Conservation (phyloP, 179 eudicot species). For the Pouteria campechiana region DNA sequence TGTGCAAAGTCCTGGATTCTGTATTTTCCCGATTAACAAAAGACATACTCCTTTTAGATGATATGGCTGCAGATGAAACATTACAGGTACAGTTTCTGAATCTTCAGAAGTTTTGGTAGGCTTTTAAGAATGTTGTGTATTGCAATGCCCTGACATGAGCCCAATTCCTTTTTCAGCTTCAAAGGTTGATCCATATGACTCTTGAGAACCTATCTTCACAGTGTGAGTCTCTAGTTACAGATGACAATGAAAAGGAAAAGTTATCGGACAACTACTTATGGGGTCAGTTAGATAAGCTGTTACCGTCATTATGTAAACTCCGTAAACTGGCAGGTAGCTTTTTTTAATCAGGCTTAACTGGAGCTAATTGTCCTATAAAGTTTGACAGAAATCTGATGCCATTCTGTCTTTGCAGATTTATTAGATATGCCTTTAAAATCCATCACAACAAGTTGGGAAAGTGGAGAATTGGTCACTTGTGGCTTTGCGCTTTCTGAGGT, state of each 20-base stretch:
- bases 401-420: conserved; percentile 35
- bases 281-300: conserved; percentile 33
- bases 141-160: conserved; percentile 1
- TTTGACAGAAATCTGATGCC: too few species aligned
- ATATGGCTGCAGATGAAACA: conserved; percentile 98
- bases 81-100: conserved; percentile 38
- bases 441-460: conserved; percentile 82
- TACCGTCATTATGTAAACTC: conserved; percentile 62
- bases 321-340: conserved; percentile 61
- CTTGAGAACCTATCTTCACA: conserved; percentile 69
- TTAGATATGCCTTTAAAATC: conserved; percentile 89
- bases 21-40: conserved; percentile 63
- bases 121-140: too few species aligned
- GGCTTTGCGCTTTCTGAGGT: conserved; percentile 72
- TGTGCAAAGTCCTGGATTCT: conserved; percentile 60
- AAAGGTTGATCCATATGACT: conserved; percentile 58
- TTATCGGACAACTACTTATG: conserved; percentile 28
- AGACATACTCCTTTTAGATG: conserved; percentile 83
- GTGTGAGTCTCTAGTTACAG: conserved; percentile 37
- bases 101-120: too few species aligned
- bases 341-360: not conserved
- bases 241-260: conserved; percentile 22
- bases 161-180: conserved; percentile 44
- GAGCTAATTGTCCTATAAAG: too few species aligned
- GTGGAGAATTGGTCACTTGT: conserved; percentile 64